Conservation (phyloP, 495 filamentous ascomycete species). For the Gamarada debralockiae region DNA sequence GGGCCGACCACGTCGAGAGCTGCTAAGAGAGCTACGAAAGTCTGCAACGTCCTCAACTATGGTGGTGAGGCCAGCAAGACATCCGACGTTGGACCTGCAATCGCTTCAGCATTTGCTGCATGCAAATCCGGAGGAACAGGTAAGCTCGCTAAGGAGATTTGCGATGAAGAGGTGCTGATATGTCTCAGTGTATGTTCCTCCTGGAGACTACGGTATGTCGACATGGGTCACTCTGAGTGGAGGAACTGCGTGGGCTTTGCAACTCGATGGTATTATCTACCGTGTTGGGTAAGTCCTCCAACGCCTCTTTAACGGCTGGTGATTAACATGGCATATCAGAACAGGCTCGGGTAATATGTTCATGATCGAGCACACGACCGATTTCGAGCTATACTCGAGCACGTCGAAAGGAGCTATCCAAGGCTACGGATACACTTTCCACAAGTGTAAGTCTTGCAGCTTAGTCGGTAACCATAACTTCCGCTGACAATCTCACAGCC, state of each 20-base stretch:
- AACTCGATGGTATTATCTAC: conserved; percentile 44
- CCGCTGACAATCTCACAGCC: neutral
- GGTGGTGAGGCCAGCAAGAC: conserved; percentile 42
- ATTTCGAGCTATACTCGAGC: conserved; percentile 49
- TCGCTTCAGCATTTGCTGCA: conserved; percentile 42
- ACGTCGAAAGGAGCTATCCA: conserved; percentile 47
- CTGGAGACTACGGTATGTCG: conserved; percentile 34
- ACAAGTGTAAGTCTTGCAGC: conserved; percentile 17
- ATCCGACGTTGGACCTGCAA: conserved; percentile 43
- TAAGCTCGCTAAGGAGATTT: neutral
- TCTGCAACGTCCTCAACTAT: conserved; percentile 46
- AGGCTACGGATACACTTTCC: conserved; percentile 44
- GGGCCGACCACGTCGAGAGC: conserved; percentile 37
- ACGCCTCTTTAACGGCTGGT: neutral
- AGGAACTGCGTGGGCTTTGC: conserved; percentile 38
- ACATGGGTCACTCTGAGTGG: conserved; percentile 23
- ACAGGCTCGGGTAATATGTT: conserved; percentile 48
- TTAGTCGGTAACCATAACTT: no score
- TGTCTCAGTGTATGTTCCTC: conserved; percentile 36
- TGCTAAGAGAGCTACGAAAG: conserved; percentile 26
- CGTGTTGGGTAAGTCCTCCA: conserved; percentile 1
- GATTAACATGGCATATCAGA: conserved; percentile 19
- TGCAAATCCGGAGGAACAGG: conserved; percentile 33
- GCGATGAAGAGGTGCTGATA: neutral
- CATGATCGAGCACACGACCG: conserved; percentile 35